Base-by-base conservation (phyloP, 352 stramenopile species). In the Phytophthora brassicae region DNA sequence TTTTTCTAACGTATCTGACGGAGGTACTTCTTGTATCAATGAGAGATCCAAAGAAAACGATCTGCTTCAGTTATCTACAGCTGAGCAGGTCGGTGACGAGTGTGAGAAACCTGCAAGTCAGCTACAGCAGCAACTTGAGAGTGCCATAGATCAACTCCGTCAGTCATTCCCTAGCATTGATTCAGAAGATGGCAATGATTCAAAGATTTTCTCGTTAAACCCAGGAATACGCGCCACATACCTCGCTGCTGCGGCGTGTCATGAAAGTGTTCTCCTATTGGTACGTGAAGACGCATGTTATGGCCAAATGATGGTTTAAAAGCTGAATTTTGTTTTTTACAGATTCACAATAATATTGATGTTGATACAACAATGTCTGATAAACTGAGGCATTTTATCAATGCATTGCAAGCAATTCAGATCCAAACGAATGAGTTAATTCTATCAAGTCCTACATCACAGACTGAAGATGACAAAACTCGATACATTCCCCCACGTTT, bases 161-260 rank as follows among this genome's bases (percentile, higher is more conserved):
- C 47, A 61, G 16, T 47, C 23, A 19, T 31, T 79, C 1, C 69
- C 69, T 11, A 58, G 45, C 24, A 54, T 79, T 24, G 38, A 62
- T 33, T 52, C 39, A 17, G 46, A 56, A n/a, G 13, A 22, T 4
- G 41, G 54, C 19, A 20, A 24, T 23, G 45, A 53, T 1, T 12
- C 28, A 1, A 39, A 36, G 1, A 39, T 41, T 3, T 35, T 50
- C 14, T n/a, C 35, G 0, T 46, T 61, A 17, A 58, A 68, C 9
- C 49, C 67, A 14, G 70, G 64, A 14, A 68, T 81, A 33, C 56
- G 61, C 55, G 71, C 75, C 6, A 79, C 73, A 19, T 77, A 75
- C 23, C 57, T 81, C 4, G 70, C 73, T 6, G 73, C 75, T 2
- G 51, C 65, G 1, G 55, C 72, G n/a, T 84, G 78, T 28, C 59